phyloP scores from a whole-genome alignment of 2,329 filamentous ascomycete species.

The Diatrype stigma region DNA sequence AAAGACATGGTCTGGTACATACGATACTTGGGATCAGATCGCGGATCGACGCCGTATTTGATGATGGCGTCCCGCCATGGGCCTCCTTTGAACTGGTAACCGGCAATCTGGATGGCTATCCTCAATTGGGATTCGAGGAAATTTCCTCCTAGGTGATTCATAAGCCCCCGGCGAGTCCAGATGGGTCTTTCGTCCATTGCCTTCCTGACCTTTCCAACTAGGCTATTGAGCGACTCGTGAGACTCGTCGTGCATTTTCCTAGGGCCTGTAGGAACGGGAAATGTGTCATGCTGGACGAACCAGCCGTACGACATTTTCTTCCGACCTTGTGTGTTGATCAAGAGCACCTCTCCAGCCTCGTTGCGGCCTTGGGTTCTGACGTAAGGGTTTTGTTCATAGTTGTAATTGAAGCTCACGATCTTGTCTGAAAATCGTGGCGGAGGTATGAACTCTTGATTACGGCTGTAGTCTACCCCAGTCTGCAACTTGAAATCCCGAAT shows the following conservation, averaged over 20 bases:
- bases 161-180: conserved; percentile 78
- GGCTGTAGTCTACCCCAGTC: conserved; percentile 53
- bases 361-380: conserved; percentile 59
- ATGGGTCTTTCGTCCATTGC: conserved; percentile 73
- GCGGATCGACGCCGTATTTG: conserved; percentile 80
- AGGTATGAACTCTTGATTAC: conserved; percentile 68
- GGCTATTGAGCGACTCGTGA: conserved; percentile 56
- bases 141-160: conserved; percentile 62
- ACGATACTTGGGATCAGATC: conserved; percentile 69
- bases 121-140: conserved; percentile 59
- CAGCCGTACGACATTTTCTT: conserved; percentile 53
- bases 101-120: conserved; percentile 75
- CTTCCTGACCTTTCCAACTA: conserved; percentile 59
- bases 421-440: conserved; percentile 75
- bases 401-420: conserved; percentile 70
- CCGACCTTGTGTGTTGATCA: conserved; percentile 54
- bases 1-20: conserved; percentile 88
- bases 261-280: conserved; percentile 60
- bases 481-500: conserved; percentile 62
- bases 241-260: conserved; percentile 54
- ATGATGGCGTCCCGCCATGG: conserved; percentile 89
- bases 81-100: conserved; percentile 88
- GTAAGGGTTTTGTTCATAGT: conserved; percentile 81
- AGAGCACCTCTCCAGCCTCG: conserved; percentile 45
- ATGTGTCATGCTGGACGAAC: conserved; percentile 57